A percentile compares a stretch with the other conserved stretches of the same genome.
Evolutionary conservation across 805 yeast species (phyloP).

Genomic region (Kurtzmaniella cleridarum): DNA sequence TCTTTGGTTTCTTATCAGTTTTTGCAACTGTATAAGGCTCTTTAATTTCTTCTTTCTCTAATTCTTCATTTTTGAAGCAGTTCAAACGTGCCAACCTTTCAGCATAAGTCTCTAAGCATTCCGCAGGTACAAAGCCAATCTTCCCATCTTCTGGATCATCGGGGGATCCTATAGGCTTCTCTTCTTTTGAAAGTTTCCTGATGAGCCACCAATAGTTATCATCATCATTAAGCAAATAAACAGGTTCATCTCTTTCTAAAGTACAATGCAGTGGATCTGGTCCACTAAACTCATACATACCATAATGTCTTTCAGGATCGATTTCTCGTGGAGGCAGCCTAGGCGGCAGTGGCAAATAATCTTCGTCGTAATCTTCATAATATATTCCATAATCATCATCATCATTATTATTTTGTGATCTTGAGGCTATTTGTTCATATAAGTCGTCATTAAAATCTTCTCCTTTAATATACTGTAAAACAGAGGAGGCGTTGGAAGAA

Average conservation of each 20-base stretch:
- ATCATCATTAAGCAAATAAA: conserved; percentile 75
- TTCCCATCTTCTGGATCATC: conserved; percentile 46
- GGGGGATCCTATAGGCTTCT: conserved; percentile 11
- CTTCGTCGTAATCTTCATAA: conserved; percentile 39
- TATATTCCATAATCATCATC: conserved; percentile 24
- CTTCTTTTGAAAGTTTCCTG: conserved; percentile 32
- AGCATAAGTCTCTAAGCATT: conserved; percentile 82
- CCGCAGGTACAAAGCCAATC: conserved; percentile 96
- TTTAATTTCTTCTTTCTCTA: conserved; percentile 29
- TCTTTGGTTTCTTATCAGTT: conserved; percentile 11
- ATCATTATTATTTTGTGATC: conserved; percentile 7
- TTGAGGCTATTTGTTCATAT: conserved; percentile 3
- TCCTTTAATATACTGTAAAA: conserved; percentile 8
- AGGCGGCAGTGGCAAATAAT: conserved; percentile 53
- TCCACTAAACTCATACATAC: conserved; percentile 81
- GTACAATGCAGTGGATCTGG: conserved; percentile 92
- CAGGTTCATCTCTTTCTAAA: conserved; percentile 74
- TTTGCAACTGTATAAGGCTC: conserved; percentile 13
- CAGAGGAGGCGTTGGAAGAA: neutral
- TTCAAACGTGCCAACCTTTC: conserved; percentile 89
- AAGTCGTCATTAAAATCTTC: conserved; percentile 6
- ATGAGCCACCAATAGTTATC: conserved; percentile 98
- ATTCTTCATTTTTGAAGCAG: conserved; percentile 84
- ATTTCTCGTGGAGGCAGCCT: conserved; percentile 75
- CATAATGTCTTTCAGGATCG: conserved; percentile 79